These are phyloP conservation scores for Beta macrorhiza DNA, from an alignment of 179 eudicot species.

Conservation along the genomic window DNA sequence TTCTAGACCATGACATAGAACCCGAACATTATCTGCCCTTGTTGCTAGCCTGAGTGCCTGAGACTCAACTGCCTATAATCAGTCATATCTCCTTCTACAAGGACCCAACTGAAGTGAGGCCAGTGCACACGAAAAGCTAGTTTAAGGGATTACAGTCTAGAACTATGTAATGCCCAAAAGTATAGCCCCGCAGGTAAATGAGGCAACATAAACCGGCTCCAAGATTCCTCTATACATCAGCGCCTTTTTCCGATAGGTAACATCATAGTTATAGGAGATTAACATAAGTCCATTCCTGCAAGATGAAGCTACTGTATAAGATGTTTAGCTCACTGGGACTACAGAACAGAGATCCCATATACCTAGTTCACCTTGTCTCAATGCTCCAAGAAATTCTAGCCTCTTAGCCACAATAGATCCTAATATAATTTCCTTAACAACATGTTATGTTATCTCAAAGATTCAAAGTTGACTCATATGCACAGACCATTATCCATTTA, in stretches of 20 bases:
- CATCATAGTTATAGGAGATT: slow-evolving; percentile 87
- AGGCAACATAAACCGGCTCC: slow-evolving; percentile 63
- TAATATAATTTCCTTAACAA: neutral
- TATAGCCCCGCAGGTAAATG: neutral
- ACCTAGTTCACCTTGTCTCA: slow-evolving; percentile 99
- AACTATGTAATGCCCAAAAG: neutral
- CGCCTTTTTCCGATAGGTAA: slow-evolving; percentile 76
- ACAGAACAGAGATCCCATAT: slow-evolving; percentile 27
- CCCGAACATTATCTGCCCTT: neutral
- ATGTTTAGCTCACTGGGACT: neutral
- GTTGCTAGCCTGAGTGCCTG: neutral
- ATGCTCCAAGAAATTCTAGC: slow-evolving; percentile 90
- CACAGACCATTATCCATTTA: neutral
- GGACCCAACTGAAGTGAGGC: neutral
- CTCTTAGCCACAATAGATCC: slow-evolving; percentile 92
- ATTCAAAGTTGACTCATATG: neutral
- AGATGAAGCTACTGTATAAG: slow-evolving; percentile 25
- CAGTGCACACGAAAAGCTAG: neutral
- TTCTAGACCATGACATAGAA: neutral
- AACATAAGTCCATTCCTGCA: slow-evolving; percentile 90
- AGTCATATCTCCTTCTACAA: neutral
- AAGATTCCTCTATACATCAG: slow-evolving; percentile 78
- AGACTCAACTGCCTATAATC: neutral
- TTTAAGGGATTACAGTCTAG: neutral
- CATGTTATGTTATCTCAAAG: neutral